These are phyloP conservation scores for Botrytis galanthina DNA, from an alignment of 2,329 filamentous ascomycete species.

Conservation along the genomic window DNA sequence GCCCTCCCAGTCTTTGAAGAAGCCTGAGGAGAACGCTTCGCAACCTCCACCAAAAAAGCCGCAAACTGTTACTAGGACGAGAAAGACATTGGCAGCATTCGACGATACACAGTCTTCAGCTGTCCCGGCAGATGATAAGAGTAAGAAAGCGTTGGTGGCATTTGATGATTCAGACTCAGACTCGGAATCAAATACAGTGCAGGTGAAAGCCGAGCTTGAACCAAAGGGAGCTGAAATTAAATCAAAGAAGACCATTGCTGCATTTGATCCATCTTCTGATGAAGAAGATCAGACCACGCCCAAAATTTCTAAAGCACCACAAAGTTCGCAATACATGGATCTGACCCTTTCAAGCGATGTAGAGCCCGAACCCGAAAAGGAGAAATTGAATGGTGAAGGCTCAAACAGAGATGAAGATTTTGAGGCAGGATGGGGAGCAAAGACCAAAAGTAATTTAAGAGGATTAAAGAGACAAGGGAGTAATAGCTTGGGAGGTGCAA, in stretches of 20 bases:
- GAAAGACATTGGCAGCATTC: slow-evolving; percentile 38
- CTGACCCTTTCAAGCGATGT: slow-evolving; percentile 35
- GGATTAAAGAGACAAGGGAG: slow-evolving; percentile 23
- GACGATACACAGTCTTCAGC: slow-evolving; percentile 35
- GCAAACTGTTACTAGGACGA: slow-evolving; percentile 7
- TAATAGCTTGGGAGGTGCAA: slow-evolving; percentile 24
- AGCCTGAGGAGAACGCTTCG: slow-evolving; percentile 26
- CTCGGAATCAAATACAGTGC: slow-evolving; percentile 19
- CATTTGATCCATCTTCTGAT: slow-evolving; percentile 14
- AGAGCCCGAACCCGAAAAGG: slow-evolving; percentile 23
- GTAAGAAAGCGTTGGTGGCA: slow-evolving; percentile 27
- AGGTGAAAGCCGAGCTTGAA: slow-evolving; percentile 15
- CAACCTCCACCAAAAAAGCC: neutral
- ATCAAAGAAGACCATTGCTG: slow-evolving; percentile 23
- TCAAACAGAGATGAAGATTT: slow-evolving; percentile 21
- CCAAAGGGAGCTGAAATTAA: slow-evolving; percentile 6
- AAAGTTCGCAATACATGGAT: slow-evolving; percentile 41
- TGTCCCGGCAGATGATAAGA: slow-evolving; percentile 23
- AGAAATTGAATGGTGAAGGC: neutral
- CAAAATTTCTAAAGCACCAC: slow-evolving; percentile 22
- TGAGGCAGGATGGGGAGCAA: slow-evolving; percentile 26
- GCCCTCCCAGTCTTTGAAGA: slow-evolving; percentile 36
- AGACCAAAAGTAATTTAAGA: slow-evolving; percentile 23
- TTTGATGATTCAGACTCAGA: slow-evolving; percentile 14
- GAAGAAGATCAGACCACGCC: slow-evolving; percentile 11